Conservation (phyloP, 2,329 filamentous ascomycete genomes). For the Raffaelea albimanens region DNA sequence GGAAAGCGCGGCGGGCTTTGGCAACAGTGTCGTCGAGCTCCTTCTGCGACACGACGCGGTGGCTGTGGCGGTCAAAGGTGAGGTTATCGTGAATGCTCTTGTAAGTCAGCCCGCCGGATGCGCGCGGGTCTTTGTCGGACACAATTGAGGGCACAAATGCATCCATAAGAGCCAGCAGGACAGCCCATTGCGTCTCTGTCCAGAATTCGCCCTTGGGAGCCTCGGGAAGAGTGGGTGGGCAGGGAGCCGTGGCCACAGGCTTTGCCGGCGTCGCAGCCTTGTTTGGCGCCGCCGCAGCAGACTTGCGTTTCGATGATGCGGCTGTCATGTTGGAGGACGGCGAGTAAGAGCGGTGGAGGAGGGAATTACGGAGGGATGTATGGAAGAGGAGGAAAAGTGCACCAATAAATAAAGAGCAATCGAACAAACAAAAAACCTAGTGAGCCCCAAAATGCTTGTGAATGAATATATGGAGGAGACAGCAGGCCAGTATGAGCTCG, state of each 20-base stretch:
- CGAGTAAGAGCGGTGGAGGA: too few species aligned
- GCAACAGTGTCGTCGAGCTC: slow-evolving; percentile 39
- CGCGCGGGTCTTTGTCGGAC: slow-evolving; percentile 17
- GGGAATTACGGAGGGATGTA: too few species aligned
- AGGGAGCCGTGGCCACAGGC: slow-evolving; percentile 1
- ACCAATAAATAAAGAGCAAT: too few species aligned
- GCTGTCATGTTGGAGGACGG: background rate
- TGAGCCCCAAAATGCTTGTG: too few species aligned
- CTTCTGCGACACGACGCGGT: slow-evolving; percentile 30
- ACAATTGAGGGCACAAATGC: slow-evolving; percentile 52
- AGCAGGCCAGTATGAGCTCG: too few species aligned
- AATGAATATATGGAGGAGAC: too few species aligned
- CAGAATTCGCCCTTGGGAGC: slow-evolving; percentile 25
- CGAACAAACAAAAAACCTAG: too few species aligned
- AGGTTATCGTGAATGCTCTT: slow-evolving; percentile 15
- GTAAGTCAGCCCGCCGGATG: background rate
- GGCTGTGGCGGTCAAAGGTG: slow-evolving; percentile 20
- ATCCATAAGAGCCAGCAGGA: slow-evolving; percentile 44
- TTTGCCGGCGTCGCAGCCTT: background rate
- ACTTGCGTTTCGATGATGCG: background rate
- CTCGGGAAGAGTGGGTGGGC: background rate
- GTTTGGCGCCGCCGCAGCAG: background rate
- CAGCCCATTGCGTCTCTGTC: slow-evolving; percentile 41
- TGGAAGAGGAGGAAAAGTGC: too few species aligned
- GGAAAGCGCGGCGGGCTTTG: slow-evolving; percentile 18